Conservation (phyloP, 2,329 filamentous ascomycete species). For the Pyrenophora teres region DNA sequence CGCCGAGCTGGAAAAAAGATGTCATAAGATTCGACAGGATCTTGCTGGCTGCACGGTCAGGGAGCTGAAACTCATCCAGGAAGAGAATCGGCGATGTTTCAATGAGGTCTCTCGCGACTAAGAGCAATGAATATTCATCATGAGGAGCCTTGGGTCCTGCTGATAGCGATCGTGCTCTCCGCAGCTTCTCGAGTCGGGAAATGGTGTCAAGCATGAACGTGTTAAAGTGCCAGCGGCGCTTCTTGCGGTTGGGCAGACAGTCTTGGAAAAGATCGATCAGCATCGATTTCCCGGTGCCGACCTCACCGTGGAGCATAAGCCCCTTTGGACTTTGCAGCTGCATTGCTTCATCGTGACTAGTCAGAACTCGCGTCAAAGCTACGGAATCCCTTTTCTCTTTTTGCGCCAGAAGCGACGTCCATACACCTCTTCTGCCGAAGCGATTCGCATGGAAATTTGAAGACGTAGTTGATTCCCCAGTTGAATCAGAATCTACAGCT, state of each 20-base stretch:
- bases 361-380: constrained; percentile 71
- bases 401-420: constrained; percentile 59
- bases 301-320: constrained; percentile 77
- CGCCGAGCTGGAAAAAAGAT: constrained; percentile 79
- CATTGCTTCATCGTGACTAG: constrained; percentile 72
- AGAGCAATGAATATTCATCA: constrained; percentile 71
- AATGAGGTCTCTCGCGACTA: constrained; percentile 76
- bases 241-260: constrained; percentile 72
- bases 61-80: constrained; percentile 82
- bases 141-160: constrained; percentile 25
- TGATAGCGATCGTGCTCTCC: constrained; percentile 47
- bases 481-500: constrained; percentile 41
- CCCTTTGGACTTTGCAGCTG: constrained; percentile 74
- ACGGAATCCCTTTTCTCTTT: constrained; percentile 60
- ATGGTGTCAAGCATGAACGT: constrained; percentile 83
- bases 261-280: constrained; percentile 82
- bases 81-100: constrained; percentile 77
- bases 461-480: constrained; percentile 41
- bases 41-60: constrained; percentile 76
- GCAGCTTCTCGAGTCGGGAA: constrained; percentile 70
- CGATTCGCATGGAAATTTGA: constrained; percentile 20
- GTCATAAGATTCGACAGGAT: constrained; percentile 80
- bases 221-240: constrained; percentile 81
- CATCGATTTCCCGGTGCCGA: constrained; percentile 84
- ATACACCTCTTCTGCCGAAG: constrained; percentile 53